Evolutionary conservation across 2,329 filamentous ascomycete genomes (phyloP), one percentile per base, ranked within the genome.

Genomic region (Nigrospora osmanthi): DNA sequence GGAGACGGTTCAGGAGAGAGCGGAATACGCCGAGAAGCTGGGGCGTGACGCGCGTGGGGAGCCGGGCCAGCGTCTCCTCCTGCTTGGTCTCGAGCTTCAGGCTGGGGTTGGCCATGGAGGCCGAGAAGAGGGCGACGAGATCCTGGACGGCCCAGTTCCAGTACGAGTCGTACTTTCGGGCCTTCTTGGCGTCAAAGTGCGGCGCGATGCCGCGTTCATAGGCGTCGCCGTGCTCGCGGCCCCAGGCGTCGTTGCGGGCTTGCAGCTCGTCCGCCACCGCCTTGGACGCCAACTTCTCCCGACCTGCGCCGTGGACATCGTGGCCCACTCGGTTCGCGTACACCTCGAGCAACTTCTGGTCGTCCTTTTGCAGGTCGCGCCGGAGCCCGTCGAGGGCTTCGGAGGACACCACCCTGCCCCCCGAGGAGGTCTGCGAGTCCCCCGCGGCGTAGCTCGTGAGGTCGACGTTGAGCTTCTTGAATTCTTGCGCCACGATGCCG

Each of bases 61-160:
- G 44, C 2, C 32, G 16, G 2, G 40, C 30, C 11, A 47, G 13
- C 4, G 40, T 40, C 23, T 49, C 47, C n/a, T 38, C 19, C 7
- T 47, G 33, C 9, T 44, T 34, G 14, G 28, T 16, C 12, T 46
- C 47, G 13, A 49, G 41, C 3, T 43, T 43, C 16, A 43, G 34
- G 3, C 28, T 16, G 16, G 41, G 34, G 4, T 39, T 37, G 19
- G 35, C 34, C 30, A 46, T 23, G 3, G 45, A 42, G 7, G 39
- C 32, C 6, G 45, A 43, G 11, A 47, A 42, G 4, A 47, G 32
- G 3, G 41, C 34, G 4, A 47, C 15, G 6, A 47, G 19, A 23
- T 60, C 60, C 44, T 63, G 54, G 1, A 53, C 43, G 3, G 45
- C 59, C 61, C 61, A 64, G 42, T 64, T 66, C 64, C 64, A 67